Percentiles rank a stretch among this genome's conserved stretches.
phyloP scores from a whole-genome alignment of 768 basidiomycete species.

The Rhizopogon vinicolor region DNA sequence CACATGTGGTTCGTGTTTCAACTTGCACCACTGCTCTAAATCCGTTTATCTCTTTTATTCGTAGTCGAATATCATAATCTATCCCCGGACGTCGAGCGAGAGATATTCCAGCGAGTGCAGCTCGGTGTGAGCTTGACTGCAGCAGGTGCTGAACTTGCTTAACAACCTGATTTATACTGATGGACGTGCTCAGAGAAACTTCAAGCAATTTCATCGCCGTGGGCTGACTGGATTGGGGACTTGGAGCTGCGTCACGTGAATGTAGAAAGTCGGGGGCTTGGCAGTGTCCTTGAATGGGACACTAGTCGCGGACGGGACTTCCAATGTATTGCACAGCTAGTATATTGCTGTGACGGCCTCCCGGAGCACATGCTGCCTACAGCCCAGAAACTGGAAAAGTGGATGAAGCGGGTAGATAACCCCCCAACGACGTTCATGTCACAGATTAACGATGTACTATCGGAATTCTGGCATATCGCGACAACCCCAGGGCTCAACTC shows the following conservation, averaged over 20 bases:
- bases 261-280: constrained; percentile 52
- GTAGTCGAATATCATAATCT: constrained; percentile 68
- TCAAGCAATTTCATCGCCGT: constrained; percentile 70
- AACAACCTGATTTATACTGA: neutral
- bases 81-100: constrained; percentile 56
- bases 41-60: neutral
- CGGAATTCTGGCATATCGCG: constrained; percentile 53
- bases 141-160: constrained; percentile 43
- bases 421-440: constrained; percentile 48
- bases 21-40: neutral
- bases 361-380: constrained; percentile 46
- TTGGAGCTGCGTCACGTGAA: constrained; percentile 55
- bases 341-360: constrained; percentile 59
- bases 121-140: constrained; percentile 71
- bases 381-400: constrained; percentile 50
- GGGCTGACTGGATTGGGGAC: constrained; percentile 60
- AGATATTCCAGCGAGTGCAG: constrained; percentile 82
- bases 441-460: constrained; percentile 49
- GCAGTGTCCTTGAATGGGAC: constrained; percentile 54
- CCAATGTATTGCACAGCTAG: constrained; percentile 65
- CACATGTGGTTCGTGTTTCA: constrained; percentile 53
- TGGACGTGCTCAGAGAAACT: constrained; percentile 55
- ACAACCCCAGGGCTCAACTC: constrained; percentile 30
- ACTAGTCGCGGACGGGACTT: constrained; percentile 71
- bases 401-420: constrained; percentile 26